These are phyloP conservation scores for Trichophyton simii DNA, from an alignment of 2,329 filamentous ascomycete genomes.

Conservation along the genomic window DNA sequence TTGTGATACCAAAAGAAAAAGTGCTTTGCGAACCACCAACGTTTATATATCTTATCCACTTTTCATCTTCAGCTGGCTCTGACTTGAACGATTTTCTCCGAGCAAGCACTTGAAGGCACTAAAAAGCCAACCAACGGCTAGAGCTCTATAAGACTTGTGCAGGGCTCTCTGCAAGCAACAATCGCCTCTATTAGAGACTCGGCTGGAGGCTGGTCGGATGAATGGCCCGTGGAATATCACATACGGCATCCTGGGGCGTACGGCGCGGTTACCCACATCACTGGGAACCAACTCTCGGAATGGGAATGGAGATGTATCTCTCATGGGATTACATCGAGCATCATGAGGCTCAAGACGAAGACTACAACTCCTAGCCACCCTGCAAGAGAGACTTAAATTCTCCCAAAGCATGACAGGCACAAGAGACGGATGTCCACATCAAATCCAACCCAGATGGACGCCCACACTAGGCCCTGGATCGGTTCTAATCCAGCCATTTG, in stretches of 20 bases:
- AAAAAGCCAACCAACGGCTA: no score
- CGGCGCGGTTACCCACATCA: not conserved
- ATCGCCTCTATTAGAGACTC: not conserved
- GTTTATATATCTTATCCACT: not conserved
- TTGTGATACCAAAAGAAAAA: no score
- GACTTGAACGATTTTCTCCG: no score
- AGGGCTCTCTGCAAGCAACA: no score
- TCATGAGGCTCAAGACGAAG: no score
- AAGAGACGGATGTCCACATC: not conserved
- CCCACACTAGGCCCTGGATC: no score
- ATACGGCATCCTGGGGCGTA: not conserved
- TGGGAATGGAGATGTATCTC: no score
- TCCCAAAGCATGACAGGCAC: not conserved
- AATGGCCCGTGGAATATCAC: not conserved
- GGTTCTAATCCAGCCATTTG: no score
- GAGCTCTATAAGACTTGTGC: no score
- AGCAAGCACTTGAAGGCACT: no score
- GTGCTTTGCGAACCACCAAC: not conserved
- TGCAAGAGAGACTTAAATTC: not conserved
- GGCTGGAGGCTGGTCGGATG: not conserved
- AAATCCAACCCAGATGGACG: not conserved
- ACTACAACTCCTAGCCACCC: not conserved
- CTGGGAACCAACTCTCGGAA: not conserved
- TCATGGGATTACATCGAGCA: no score
- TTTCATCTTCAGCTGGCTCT: no score